Percentiles rank a stretch among this genome's conserved stretches.
These are phyloP conservation scores for Hygrocybe coccinea DNA, from an alignment of 768 basidiomycete species.

Conservation along the genomic window DNA sequence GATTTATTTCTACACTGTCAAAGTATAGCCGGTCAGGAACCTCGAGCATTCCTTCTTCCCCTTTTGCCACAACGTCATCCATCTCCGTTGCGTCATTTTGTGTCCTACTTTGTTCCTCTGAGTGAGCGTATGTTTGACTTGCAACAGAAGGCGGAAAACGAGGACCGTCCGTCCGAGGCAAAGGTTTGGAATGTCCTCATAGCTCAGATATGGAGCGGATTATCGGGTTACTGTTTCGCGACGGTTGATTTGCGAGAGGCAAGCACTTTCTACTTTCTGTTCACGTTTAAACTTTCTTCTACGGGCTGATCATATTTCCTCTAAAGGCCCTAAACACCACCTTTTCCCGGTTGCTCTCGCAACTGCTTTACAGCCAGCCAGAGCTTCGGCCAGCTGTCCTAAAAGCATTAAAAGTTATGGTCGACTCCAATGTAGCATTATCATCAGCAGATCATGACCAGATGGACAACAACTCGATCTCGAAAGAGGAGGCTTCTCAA, in stretches of 20 bases:
- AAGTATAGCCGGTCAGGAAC: constrained; percentile 70
- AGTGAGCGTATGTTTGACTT: constrained; percentile 91
- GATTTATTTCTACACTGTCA: not conserved
- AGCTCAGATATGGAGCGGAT: constrained; percentile 88
- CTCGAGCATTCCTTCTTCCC: constrained; percentile 88
- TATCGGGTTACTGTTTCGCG: constrained; percentile 86
- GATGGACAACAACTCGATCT: constrained; percentile 34
- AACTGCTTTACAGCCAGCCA: constrained; percentile 86
- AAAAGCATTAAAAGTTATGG: constrained; percentile 71
- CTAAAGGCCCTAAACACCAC: constrained; percentile 63
- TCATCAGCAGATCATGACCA: constrained; percentile 31
- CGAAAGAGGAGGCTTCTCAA: constrained; percentile 52
- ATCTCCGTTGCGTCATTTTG: constrained; percentile 79
- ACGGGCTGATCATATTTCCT: constrained; percentile 6
- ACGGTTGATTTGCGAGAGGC: constrained; percentile 72
- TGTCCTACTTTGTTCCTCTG: constrained; percentile 86
- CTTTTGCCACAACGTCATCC: constrained; percentile 76
- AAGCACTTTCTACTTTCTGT: constrained; percentile 15
- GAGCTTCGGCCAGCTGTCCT: constrained; percentile 79
- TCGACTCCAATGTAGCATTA: constrained; percentile 70
- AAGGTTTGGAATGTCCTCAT: constrained; percentile 96
- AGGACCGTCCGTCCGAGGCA: constrained; percentile 72
- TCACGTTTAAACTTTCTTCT: not conserved
- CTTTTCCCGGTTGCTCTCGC: constrained; percentile 87
- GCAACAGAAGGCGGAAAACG: constrained; percentile 73